These are phyloP conservation scores for Tricholoma sp. DNA, from an alignment of 768 basidiomycete genomes.

Conservation along the genomic window DNA sequence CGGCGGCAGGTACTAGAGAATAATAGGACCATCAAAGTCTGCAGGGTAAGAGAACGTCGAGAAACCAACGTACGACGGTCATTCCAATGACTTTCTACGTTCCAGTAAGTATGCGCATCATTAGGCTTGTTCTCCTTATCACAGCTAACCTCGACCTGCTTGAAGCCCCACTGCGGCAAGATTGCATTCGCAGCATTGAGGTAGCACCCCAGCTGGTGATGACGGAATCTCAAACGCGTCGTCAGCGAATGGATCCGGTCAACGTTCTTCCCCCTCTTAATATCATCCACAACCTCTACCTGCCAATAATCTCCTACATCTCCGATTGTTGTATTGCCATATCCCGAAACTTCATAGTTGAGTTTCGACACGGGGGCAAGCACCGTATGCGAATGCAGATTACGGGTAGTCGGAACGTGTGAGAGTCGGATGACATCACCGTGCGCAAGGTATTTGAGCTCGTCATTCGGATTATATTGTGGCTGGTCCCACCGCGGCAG, in stretches of 20 bases:
- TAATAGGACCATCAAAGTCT: not conserved
- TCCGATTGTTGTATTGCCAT: conserved; percentile 87
- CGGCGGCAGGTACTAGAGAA: conserved; percentile 69
- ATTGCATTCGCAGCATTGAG: conserved; percentile 83
- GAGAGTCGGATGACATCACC: conserved; percentile 78
- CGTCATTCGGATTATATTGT: conserved; percentile 57
- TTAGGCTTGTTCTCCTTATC: conserved; percentile 78
- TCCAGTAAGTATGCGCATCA: conserved; percentile 93
- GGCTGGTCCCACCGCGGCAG: conserved; percentile 79
- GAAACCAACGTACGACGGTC: conserved; percentile 65
- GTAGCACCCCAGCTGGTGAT: conserved; percentile 78
- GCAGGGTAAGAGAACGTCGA: not conserved
- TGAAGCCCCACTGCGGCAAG: conserved; percentile 98
- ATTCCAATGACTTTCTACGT: conserved; percentile 97
- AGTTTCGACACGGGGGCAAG: conserved; percentile 86
- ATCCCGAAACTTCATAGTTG: conserved; percentile 89
- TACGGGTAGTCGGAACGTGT: conserved; percentile 80
- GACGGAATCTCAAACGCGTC: conserved; percentile 82
- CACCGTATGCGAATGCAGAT: conserved; percentile 88
- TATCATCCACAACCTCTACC: conserved; percentile 92
- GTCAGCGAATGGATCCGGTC: conserved; percentile 84
- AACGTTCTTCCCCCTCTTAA: conserved; percentile 56
- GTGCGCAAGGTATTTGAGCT: conserved; percentile 66
- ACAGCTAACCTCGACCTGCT: conserved; percentile 96
- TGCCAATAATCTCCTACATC: conserved; percentile 89